phyloP scores from a whole-genome alignment of 306 rosid species.

The Fragaria iinumae region DNA sequence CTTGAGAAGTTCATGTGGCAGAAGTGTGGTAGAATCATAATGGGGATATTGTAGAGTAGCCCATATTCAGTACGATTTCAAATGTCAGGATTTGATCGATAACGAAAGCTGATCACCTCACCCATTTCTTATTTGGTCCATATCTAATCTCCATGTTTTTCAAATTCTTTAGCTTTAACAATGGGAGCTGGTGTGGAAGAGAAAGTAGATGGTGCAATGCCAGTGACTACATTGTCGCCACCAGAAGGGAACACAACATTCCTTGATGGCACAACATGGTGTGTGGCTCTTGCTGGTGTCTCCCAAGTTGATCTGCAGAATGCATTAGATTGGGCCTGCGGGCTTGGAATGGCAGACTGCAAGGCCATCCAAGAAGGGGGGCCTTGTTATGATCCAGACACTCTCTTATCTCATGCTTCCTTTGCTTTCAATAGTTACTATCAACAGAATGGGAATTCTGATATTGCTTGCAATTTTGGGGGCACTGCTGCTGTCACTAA shows the following conservation, averaged over 20 bases:
- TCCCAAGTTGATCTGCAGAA: constrained; percentile 80
- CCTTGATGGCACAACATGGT: constrained; percentile 85
- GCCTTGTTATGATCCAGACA: constrained; percentile 67
- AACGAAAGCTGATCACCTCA: not conserved
- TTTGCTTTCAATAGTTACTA: constrained; percentile 78
- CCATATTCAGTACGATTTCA: not conserved
- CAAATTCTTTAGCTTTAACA: constrained; percentile 31
- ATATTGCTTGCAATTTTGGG: constrained; percentile 93
- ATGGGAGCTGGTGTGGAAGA: constrained; percentile 47
- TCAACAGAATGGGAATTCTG: constrained; percentile 88
- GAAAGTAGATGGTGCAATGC: constrained; percentile 56
- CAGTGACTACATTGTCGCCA: constrained; percentile 58
- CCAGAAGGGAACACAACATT: constrained; percentile 97
- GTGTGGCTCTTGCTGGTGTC: constrained; percentile 78
- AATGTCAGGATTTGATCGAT: not conserved
- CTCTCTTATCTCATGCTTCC: constrained; percentile 87
- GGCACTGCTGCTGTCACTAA: constrained; percentile 74
- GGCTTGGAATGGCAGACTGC: constrained; percentile 76
- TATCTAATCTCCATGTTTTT: not conserved
- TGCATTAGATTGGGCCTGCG: constrained; percentile 98
- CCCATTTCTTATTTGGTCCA: not conserved
- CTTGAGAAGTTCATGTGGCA: not conserved
- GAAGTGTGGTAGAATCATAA: not conserved
- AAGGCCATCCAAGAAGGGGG: constrained; percentile 59
- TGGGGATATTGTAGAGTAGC: not conserved